Base-by-base conservation (phyloP, 2,329 filamentous ascomycete genomes). In the Aureobasidium namibiae region DNA sequence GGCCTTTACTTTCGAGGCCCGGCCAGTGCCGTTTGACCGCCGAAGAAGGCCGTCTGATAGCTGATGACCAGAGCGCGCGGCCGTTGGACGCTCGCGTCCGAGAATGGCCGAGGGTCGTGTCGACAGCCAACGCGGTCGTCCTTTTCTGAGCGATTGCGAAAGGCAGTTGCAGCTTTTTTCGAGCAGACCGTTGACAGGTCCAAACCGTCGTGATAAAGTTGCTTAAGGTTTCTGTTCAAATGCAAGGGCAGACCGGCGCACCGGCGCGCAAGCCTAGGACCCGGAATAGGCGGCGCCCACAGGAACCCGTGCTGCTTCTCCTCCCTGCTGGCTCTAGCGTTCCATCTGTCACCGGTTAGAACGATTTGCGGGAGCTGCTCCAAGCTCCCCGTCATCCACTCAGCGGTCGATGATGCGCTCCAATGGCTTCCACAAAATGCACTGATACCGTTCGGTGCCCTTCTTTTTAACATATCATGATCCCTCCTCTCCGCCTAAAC, bases 231-330 rank as follows among this genome's bases (percentile, higher is more conserved):
- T 59, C 23, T 50, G 39, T 48, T 57, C 31, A 39, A 44, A 52
- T 59, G 57, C 57, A 59, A 59, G 57, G 57, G 57, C 57, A 50
- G 48, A 26, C 54, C 57, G 46, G 57, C 57, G 57, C 48, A 59
- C 46, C 57, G 57, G 57, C 57, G 46, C 56, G 33, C 34, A 36
- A 45, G 42, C 53, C 53, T n/a, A 34, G 21, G 42, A 57, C 42
- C 57, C 57, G 44, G 57, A 59, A 59, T 59, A 59, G 57, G 57
- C 57, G 46, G 57, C 57, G 48, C 57, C 57, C 57, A 59, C 57
- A 59, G 57, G 33, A 59, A 45, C 46, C 31, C 48, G 38, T 50
- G 57, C 57, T 59, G 57, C 57, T 45, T 39, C 57, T 50, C 46
- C 44, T 49, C 56, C 39, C 41, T n/a, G n/a, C 56, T 58, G 42